Base-by-base conservation (phyloP, 2,329 filamentous ascomycete genomes). In the Teratosphaeria destructans region DNA sequence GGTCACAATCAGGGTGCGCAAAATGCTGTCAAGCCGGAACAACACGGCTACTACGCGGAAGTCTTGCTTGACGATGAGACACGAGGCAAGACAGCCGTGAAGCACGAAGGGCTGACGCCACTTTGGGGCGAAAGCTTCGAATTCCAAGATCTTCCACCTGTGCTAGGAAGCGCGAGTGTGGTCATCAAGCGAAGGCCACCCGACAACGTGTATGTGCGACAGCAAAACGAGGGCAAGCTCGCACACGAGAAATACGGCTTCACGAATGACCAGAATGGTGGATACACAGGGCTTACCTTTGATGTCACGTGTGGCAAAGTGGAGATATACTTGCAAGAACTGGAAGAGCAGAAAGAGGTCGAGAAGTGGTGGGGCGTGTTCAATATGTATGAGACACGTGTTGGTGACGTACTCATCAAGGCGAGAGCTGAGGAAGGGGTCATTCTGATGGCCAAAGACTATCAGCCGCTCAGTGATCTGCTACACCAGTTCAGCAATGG, bases 361-460 rank as follows among this genome's bases (percentile, higher is more conserved):
- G 93, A 97, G 73, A 87, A 91, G 68, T 96, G 80, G 93, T 88
- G 90, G 78, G 87, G 86, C 16, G 84, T 96, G 26, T 75, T 86
- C 55, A 90, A 96, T 68, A 86, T 88, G 64, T 85, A 83, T 63
- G 85, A 89, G 62, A 87, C 91, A 66, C 78, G 81, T 1, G 82
- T 95, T 55, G 93, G 92, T 32, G 90, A 92, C 62, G 87, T 96
- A 77, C 80, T 95, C 57, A 84, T 96, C 74, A 90, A 86, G 69
- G 80, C 95, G 26, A 85, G 87, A 53, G 85, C 94, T 64, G 90
- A 96, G 58, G 93, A 99, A 74, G 85, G 94, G 56, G 88, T 95
- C 6, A 92, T 97, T 10, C 80, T 99, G 43, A 86, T 95, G 75
- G 84, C 86, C 6, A 84, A 87, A 60, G 90, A 97, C 70, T 99